phyloP scores from a whole-genome alignment of 345 rosid genomes.

The Eucalyptus dawsonii region DNA sequence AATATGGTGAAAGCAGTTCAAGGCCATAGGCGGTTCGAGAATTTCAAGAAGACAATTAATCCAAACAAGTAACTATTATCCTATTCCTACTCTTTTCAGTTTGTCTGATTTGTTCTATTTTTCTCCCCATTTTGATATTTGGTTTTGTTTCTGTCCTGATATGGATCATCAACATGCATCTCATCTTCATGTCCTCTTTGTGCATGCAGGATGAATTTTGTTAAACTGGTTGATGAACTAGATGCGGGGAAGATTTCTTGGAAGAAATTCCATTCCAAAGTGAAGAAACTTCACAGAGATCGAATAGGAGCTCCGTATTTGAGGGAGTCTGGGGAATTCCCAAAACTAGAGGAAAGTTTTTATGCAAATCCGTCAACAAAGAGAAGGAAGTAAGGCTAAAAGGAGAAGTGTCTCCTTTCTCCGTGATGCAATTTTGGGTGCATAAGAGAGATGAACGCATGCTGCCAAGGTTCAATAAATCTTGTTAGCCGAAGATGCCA shows the following conservation, averaged over 20 bases:
- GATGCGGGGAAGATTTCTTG: slow-evolving; percentile 72
- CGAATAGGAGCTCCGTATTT: slow-evolving; percentile 59
- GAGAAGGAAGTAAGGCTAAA: neutral
- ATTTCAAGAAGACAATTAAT: no score
- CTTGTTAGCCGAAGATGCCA: neutral
- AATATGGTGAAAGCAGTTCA: no score
- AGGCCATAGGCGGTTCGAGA: no score
- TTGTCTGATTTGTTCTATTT: no score
- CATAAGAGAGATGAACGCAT: neutral
- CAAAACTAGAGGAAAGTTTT: slow-evolving; percentile 87
- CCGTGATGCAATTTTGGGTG: neutral
- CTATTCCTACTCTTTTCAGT: no score
- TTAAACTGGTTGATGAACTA: slow-evolving; percentile 62
- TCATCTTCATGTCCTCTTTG: neutral
- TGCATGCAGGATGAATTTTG: slow-evolving; percentile 10
- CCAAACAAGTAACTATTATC: no score
- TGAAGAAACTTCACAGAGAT: neutral
- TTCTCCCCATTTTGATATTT: no score
- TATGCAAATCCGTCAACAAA: slow-evolving; percentile 56
- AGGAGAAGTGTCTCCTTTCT: neutral
- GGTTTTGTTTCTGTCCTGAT: no score
- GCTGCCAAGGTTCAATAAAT: neutral
- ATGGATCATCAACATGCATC: neutral
- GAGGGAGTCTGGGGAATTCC: slow-evolving; percentile 62
- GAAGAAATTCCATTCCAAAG: slow-evolving; percentile 78